phyloP scores from a whole-genome alignment of 2,329 filamentous ascomycete genomes.

The Colletotrichum eleusines region DNA sequence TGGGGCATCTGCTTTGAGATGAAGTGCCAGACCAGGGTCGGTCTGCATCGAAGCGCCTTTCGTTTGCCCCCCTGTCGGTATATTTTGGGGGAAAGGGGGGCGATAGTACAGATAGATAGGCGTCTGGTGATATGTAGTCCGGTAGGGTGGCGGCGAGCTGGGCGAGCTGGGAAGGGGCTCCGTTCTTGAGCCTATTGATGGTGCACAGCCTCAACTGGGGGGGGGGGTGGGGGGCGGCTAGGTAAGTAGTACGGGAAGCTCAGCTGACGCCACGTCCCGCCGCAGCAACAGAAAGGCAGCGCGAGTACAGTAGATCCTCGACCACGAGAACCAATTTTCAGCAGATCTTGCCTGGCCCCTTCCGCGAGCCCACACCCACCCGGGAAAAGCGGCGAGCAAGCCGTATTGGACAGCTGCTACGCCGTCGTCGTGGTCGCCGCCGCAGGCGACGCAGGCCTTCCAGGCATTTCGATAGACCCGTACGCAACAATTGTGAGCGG shows the following conservation, averaged over 20 bases:
- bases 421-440: not conserved
- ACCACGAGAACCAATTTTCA: not conserved
- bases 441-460: conserved; percentile 2
- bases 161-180: not conserved
- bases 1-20: not conserved
- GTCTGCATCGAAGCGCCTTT: not conserved
- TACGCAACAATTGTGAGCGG: conserved; percentile 7
- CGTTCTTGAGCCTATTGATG: conserved; percentile 34
- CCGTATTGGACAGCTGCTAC: conserved; percentile 16
- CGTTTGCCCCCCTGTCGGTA: not conserved
- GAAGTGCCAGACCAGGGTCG: not conserved
- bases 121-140: too few relatives aligned
- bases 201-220: conserved; percentile 33
- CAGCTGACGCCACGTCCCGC: conserved; percentile 28
- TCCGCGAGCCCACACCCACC: not conserved
- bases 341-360: not conserved
- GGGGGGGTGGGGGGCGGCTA: not conserved
- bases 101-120: too few relatives aligned
- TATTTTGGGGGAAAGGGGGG: not conserved
- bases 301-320: not conserved
- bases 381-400: conserved; percentile 3
- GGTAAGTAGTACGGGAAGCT: conserved; percentile 9
- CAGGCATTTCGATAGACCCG: conserved; percentile 7
- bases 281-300: not conserved
- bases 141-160: not conserved